Evolutionary conservation across 176 grass and related monocot species (phyloP).

Genomic region (Avena atlantica): DNA sequence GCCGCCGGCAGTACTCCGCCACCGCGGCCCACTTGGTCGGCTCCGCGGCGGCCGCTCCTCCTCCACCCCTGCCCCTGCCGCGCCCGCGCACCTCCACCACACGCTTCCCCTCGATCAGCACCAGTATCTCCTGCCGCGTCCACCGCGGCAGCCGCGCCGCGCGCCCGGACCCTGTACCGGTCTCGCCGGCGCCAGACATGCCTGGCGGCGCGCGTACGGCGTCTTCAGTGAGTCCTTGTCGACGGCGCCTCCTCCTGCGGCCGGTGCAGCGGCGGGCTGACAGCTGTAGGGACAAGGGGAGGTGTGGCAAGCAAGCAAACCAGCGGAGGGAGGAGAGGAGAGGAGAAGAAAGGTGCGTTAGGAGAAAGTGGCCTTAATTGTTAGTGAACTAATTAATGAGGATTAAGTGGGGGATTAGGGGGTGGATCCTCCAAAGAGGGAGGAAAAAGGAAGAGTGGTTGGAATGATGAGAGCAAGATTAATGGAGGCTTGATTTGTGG

Average conservation of each 20-base stretch:
- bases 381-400: constrained; percentile 19
- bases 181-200: constrained; percentile 48
- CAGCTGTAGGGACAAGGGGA: neutral
- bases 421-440: constrained; percentile 10
- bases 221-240: neutral
- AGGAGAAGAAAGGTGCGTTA: constrained; percentile 21
- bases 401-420: constrained; percentile 15
- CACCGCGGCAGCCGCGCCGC: constrained; percentile 74
- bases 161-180: constrained; percentile 36
- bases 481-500: neutral
- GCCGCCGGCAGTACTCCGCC: constrained; percentile 80
- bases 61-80: constrained; percentile 46
- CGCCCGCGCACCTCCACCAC: constrained; percentile 81
- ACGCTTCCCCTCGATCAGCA: constrained; percentile 89
- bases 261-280: constrained; percentile 8
- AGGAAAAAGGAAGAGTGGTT: constrained; percentile 35
- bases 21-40: constrained; percentile 96
- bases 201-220: neutral
- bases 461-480: constrained; percentile 20
- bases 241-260: neutral
- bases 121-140: constrained; percentile 99
- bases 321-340: neutral
- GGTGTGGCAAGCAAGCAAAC: constrained; percentile 33
- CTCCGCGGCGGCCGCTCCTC: constrained; percentile 45
- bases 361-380: constrained; percentile 21